Conservation (phyloP, 768 basidiomycete genomes). For the Coprinopsis sp. region DNA sequence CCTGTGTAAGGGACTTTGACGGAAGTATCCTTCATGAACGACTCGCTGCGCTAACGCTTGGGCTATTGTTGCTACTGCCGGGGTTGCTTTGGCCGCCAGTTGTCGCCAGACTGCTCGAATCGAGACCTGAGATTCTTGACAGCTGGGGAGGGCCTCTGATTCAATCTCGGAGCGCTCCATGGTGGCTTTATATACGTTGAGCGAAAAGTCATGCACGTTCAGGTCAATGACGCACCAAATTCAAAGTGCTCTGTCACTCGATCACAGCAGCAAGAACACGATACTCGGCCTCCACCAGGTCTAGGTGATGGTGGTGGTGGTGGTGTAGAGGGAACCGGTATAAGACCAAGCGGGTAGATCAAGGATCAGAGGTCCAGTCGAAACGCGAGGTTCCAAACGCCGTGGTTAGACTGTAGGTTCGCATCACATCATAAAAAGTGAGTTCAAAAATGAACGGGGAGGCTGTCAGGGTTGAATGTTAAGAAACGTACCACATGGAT, state of each 20-base stretch:
- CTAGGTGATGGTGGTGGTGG: not conserved
- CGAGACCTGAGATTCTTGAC: slow-evolving; percentile 66
- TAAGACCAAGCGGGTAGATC: not conserved
- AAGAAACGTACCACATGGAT: not conserved
- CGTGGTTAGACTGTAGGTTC: not conserved
- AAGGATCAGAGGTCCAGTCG: not conserved
- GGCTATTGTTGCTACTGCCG: slow-evolving; percentile 2
- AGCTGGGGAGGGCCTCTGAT: slow-evolving; percentile 50
- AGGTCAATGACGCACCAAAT: not conserved
- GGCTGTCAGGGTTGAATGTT: not conserved
- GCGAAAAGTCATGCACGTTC: not conserved
- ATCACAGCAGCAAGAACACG: not conserved
- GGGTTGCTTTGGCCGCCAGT: slow-evolving; percentile 22
- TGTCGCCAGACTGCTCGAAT: slow-evolving; percentile 69
- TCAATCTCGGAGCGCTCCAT: slow-evolving; percentile 37
- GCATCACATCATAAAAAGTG: too few relatives aligned
- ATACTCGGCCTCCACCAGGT: not conserved
- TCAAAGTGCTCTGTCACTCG: not conserved
- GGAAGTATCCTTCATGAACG: not conserved
- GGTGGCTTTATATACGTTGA: not conserved
- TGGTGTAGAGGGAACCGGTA: not conserved
- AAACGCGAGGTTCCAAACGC: not conserved
- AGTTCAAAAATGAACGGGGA: too few relatives aligned
- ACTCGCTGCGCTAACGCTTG: not conserved
- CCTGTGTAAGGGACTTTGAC: not conserved